Evolutionary conservation across 2,329 filamentous ascomycete species (phyloP), one percentile per base, ranked within the genome.

Genomic region (Ceratocystis cacaofunesta): DNA sequence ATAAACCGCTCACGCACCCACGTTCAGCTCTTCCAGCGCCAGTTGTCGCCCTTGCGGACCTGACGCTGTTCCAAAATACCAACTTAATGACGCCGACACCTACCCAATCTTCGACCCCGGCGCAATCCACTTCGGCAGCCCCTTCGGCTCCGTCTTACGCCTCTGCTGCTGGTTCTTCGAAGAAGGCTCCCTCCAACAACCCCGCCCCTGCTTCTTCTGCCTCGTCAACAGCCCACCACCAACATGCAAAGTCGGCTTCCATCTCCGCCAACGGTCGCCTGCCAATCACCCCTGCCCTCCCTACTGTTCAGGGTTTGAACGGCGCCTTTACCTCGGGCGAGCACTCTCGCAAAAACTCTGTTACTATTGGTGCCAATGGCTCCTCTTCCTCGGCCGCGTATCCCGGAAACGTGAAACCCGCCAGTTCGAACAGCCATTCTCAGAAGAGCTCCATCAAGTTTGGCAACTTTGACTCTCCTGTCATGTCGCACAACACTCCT

Each of bases 341-440:
- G 71, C 92, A 97, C 78, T 82, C 80, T 73, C 85, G 90, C 74
- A 96, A 95, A 78, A 85, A 86, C 69, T 96, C 92, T 19, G 88
- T 96, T 72, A 95, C 92, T 72, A 96, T 96, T 79, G 91, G 85
- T 75, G 87, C 90, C 71, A 88, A 89, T 73, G 89, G 88, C 70
- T 57, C 52, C 52, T 86, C 86, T 72, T 89, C 85, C 74, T 83
- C 86, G 8, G 84, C 89, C 70, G 86, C 86, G 73, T 89, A 85
- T 74, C 83, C 86, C 68, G 82, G 87, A 71, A 95, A 95, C 80
- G 90, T 90, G 71, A 95, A 95, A 41, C 36, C 36, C 79, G 90
- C 90, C 71, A 88, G 85, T 68, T 72, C 78, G 4, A 41, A 41
- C 50, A 75, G 76, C 65, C 83, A 85, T 50, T 80, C 77, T 1